Evolutionary conservation across 805 yeast species (phyloP).

Genomic region (Wickerhamomyces bisporus): DNA sequence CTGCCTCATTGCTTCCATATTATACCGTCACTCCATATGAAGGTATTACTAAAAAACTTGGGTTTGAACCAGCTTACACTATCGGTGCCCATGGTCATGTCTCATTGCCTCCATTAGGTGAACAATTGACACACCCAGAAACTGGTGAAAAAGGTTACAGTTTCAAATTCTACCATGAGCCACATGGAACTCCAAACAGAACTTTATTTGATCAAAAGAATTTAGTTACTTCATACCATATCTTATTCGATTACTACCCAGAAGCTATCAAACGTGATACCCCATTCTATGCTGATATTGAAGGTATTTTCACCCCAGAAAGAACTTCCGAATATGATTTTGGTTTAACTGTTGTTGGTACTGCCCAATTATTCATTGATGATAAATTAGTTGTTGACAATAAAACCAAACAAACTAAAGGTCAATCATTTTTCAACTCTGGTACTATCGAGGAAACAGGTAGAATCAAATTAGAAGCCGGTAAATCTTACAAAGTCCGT

Average conservation of each 20-base stretch:
- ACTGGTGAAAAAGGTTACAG: conserved; percentile 23
- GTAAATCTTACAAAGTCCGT: conserved; percentile 38
- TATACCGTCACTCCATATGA: conserved; percentile 46
- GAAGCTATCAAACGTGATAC: conserved; percentile 12
- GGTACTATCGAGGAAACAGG: conserved; percentile 51
- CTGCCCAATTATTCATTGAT: conserved; percentile 50
- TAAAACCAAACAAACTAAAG: conserved; percentile 44
- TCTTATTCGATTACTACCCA: conserved; percentile 28
- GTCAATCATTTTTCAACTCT: conserved; percentile 45
- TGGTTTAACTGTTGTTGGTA: conserved; percentile 49
- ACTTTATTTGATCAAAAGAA: conserved; percentile 26
- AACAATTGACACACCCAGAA: conserved; percentile 18
- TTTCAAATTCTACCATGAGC: conserved; percentile 23
- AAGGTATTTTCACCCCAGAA: conserved; percentile 42
- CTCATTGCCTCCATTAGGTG: conserved; percentile 30
- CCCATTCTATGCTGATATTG: conserved; percentile 42
- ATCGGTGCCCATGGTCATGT: conserved; percentile 34
- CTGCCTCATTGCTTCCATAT: conserved; percentile 47
- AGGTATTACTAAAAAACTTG: conserved; percentile 32
- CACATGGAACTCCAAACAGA: conserved; percentile 16
- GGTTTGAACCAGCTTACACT: conserved; percentile 23
- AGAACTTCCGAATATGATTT: conserved; percentile 44
- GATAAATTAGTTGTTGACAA: conserved; percentile 52
- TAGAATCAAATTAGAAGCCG: conserved; percentile 34
- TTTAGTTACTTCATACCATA: conserved; percentile 17